Base-by-base conservation (phyloP, 2,329 filamentous ascomycete species). In the Graphilbum fragrans region DNA sequence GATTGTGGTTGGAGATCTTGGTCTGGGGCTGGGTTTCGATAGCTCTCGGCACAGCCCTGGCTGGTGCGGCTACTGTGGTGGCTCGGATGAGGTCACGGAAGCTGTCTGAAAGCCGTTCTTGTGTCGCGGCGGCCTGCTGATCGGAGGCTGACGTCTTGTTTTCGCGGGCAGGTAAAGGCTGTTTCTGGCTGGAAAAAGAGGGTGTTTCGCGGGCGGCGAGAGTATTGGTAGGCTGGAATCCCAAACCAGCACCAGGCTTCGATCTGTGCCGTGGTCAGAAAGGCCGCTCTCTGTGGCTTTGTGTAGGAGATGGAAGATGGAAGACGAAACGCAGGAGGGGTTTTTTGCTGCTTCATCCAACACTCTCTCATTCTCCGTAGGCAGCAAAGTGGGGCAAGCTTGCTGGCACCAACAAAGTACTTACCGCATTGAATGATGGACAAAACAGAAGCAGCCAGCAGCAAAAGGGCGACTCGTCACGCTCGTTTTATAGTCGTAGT, bases 191-290 rank as follows among this genome's bases (percentile, higher is more conserved):
- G 35, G 29, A 27, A 29, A 38, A 39, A 10, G 43, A 16, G 4
- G 35, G 22, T 18, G 31, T 7, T 7, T 27, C 25, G 25, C 25
- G 25, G 3, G 47, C 47, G 9, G 47, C 27, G 22, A 55, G 50
- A 3, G 45, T 52, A 46, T 56, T 51, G 31, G 47, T 49, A 14
- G 54, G 54, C 44, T 53, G 50, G 42, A 53, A 48, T 41, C 48
- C 47, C 45, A 53, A 55, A 17, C 45, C 39, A 37, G 49, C 46
- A 27, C 49, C 51, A 16, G 52, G 51, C 38, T 55, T 55, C 48
- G 52, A 54, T 32, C 44, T 46, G 32, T 27, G 7, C 7, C 7
- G 23, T 7, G 23, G 23, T 7, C 12, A 27, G 23, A 7, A 27
- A 12, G 12, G 12, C 23, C 7, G 23, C 12, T 27, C 12, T 12